Base-by-base conservation (phyloP, 352 stramenopile species). In the Globisporangium spiculum region DNA sequence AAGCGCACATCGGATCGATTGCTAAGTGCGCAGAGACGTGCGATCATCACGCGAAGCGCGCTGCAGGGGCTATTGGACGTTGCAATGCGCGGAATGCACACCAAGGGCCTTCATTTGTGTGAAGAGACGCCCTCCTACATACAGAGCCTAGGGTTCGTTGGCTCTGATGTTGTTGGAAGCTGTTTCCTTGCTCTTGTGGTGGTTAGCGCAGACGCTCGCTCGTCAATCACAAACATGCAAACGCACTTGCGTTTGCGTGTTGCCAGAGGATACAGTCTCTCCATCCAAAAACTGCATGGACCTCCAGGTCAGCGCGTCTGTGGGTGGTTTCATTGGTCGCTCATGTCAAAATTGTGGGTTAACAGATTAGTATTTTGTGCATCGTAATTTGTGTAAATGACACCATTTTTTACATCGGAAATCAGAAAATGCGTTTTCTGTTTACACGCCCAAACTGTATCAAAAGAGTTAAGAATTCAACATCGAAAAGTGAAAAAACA, bases 51-150 rank as follows among this genome's bases (percentile, higher is more conserved):
- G 8, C 4, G 14, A 48, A 52, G 18, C 38, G 18, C 16, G 16
- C 41, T 50, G 41, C 38, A 32, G 2, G 27, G 27, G 3, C 27
- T 32, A 32, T 32, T 32, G 27, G 27, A 2, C 27, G n/a, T 57
- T 24, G 50, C 22, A 57, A 57, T 32, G n/a, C 10, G 22, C n/a
- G 50, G 50, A 57, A 57, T 57, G 50, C 50, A 20, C 26, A 57
- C 50, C 50, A 3, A 27, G 9, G 50, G 4, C 22, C 50, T 57
- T 20, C 41, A n/a, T 48, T 4, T 0, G 4, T 46, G 41, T 48
- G 41, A 48, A 48, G 41, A 48, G 41, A 48, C 41, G 27, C 50
- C 16, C 16, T 27, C n/a, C 1, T 8, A 24, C 27, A 30, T 9
- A 27, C 48, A 54, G n/a, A 54, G n/a, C 48, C 9, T 7, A 2